Evolutionary conservation across 805 yeast genomes (phyloP).

Genomic region (Yueomyces sinensis): DNA sequence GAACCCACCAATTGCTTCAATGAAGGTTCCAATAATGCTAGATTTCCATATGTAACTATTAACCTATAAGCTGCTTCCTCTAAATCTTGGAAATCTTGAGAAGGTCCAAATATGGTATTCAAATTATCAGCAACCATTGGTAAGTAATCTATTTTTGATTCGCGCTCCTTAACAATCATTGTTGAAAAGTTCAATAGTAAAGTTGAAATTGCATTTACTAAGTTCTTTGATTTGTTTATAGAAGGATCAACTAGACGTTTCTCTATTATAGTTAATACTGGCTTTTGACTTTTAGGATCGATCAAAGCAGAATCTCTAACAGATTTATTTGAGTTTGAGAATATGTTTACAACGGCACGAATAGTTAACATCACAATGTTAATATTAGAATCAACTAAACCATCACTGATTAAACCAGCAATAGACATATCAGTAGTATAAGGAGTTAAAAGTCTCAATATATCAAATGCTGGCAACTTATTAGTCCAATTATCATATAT

Average conservation of each 20-base stretch:
- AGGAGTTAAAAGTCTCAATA: constrained; percentile 38
- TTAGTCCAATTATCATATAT: constrained; percentile 36
- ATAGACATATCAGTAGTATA: constrained; percentile 29
- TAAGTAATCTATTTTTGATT: constrained; percentile 12
- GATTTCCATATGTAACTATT: constrained; percentile 49
- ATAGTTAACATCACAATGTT: constrained; percentile 37
- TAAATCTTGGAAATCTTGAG: constrained; percentile 24
- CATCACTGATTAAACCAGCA: constrained; percentile 30
- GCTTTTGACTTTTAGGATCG: constrained; percentile 24
- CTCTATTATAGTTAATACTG: constrained; percentile 27
- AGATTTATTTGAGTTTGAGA: constrained; percentile 26
- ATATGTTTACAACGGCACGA: constrained; percentile 43
- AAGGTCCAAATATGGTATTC: constrained; percentile 17
- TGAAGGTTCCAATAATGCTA: constrained; percentile 25
- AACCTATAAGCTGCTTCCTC: constrained; percentile 62
- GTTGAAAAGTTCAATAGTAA: constrained; percentile 37
- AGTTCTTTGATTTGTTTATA: constrained; percentile 17
- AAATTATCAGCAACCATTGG: constrained; percentile 21
- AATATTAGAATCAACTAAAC: constrained; percentile 21
- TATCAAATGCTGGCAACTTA: constrained; percentile 46
- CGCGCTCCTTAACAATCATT: constrained; percentile 22
- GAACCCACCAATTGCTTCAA: constrained; percentile 20
- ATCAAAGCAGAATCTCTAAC: constrained; percentile 35
- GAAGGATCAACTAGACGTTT: constrained; percentile 13
- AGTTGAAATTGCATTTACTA: constrained; percentile 34